A percentile compares a stretch with the other conserved stretches of the same genome.
These are phyloP conservation scores for Jackrogersella minutella DNA, from an alignment of 495 filamentous ascomycete genomes.

Conservation along the genomic window DNA sequence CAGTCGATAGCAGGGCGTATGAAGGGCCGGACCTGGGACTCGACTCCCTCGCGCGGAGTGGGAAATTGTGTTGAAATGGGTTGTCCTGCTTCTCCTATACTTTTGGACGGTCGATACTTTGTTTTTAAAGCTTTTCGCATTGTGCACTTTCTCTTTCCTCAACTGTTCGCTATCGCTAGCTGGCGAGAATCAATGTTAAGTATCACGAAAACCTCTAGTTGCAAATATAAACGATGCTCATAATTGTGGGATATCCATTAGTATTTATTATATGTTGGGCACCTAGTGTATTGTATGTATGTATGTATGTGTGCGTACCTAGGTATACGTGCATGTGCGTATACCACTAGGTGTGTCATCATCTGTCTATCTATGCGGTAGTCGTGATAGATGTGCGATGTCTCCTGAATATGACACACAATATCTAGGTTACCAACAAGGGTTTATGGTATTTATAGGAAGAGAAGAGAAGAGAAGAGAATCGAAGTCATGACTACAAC, in stretches of 20 bases:
- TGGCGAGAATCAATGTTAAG: constrained; percentile 38
- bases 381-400: not conserved
- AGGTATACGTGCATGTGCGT: not conserved
- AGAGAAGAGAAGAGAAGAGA: not conserved
- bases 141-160: constrained; percentile 35
- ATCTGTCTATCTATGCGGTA: not conserved
- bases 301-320: not conserved
- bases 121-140: constrained; percentile 40
- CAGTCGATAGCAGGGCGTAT: constrained; percentile 31
- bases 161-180: constrained; percentile 34
- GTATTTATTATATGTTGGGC: too few relatives aligned
- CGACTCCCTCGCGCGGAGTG: constrained; percentile 7
- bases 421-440: not conserved
- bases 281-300: too few relatives aligned
- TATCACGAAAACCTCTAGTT: constrained; percentile 36
- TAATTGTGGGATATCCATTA: constrained; percentile 14
- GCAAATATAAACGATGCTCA: constrained; percentile 40
- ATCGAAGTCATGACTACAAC: not conserved
- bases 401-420: too few relatives aligned
- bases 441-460: too few relatives aligned
- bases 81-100: constrained; percentile 40
- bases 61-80: constrained; percentile 38
- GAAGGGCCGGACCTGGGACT: constrained; percentile 29
- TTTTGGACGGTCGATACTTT: constrained; percentile 33
- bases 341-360: not conserved